Conservation (phyloP, 805 yeast genomes). For the Osmozyma mogii region DNA sequence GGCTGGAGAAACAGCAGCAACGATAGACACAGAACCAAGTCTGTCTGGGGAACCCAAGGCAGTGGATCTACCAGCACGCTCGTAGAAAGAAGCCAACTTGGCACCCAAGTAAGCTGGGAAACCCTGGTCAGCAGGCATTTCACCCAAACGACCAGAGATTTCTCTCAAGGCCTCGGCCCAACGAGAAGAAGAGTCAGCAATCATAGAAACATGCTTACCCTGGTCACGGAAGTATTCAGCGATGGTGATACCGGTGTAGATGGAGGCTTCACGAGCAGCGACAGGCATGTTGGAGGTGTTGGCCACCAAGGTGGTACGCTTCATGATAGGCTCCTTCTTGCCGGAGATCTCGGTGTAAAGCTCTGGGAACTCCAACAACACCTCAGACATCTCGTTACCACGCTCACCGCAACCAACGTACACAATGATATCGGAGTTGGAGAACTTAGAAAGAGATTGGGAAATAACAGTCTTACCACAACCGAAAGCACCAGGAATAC, state of each 20-base stretch:
- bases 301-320: conserved; percentile 97
- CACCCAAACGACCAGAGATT: conserved; percentile 99
- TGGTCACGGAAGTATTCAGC: conserved; percentile 99
- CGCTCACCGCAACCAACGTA: conserved; percentile 94
- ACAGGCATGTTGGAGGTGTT: conserved; percentile 99
- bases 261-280: conserved; percentile 99
- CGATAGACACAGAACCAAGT: conserved; percentile 94
- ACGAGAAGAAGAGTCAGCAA: conserved; percentile 99
- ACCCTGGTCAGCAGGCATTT: conserved; percentile 99
- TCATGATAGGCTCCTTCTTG: conserved; percentile 97
- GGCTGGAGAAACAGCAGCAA: conserved; percentile 99
- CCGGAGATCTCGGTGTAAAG: conserved; percentile 85
- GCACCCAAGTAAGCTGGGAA: conserved; percentile 99
- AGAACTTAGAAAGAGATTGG: conserved; percentile 92
- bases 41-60: conserved; percentile 96
- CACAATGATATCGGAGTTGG: conserved; percentile 94
- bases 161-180: conserved; percentile 99
- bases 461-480: conserved; percentile 99
- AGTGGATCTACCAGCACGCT: conserved; percentile 96
- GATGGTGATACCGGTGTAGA: conserved; percentile 96
- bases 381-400: conserved; percentile 99
- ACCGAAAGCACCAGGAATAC: conserved; percentile 99
- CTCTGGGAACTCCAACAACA: conserved; percentile 98
- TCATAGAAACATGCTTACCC: conserved; percentile 98
- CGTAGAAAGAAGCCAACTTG: conserved; percentile 96